A percentile compares a stretch with the other conserved stretches of the same genome.
These are phyloP conservation scores for Didymella glomerata DNA, from an alignment of 2,329 filamentous ascomycete genomes.

Conservation along the genomic window DNA sequence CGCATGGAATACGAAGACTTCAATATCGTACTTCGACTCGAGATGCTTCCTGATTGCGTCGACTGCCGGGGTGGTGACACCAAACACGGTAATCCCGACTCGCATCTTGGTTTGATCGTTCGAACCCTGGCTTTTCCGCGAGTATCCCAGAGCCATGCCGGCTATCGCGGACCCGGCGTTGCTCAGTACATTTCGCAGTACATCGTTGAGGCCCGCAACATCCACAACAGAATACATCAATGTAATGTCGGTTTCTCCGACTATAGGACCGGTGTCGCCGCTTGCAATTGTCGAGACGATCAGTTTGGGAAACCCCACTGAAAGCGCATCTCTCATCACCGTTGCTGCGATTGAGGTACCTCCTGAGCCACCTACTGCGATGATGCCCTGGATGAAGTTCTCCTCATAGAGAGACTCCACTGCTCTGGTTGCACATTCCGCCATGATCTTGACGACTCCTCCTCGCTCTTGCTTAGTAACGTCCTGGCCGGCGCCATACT, in stretches of 20 bases:
- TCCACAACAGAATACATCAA: constrained; percentile 78
- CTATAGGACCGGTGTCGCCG: constrained; percentile 69
- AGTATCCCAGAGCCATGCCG: constrained; percentile 64
- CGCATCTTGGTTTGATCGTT: constrained; percentile 31
- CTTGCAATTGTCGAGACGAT: constrained; percentile 75
- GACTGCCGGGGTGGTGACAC: constrained; percentile 74
- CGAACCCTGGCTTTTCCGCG: constrained; percentile 8
- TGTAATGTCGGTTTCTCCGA: constrained; percentile 73
- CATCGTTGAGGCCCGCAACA: constrained; percentile 69
- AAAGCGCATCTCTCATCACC: constrained; percentile 68
- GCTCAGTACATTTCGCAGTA: constrained; percentile 65
- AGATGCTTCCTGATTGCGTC: constrained; percentile 63
- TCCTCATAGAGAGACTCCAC: constrained; percentile 53
- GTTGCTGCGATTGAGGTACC: constrained; percentile 68
- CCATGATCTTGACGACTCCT: constrained; percentile 67
- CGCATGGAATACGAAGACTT: constrained; percentile 74
- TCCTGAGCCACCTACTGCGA: constrained; percentile 69
- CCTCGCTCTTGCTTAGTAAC: constrained; percentile 58
- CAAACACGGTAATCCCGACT: constrained; percentile 76
- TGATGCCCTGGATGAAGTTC: constrained; percentile 61
- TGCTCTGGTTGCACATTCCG: constrained; percentile 55
- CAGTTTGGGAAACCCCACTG: constrained; percentile 73
- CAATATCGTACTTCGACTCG: constrained; percentile 52
- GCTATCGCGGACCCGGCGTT: constrained; percentile 71
- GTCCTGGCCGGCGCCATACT: constrained; percentile 38